A percentile compares a stretch with the other conserved stretches of the same genome.
These are phyloP conservation scores for Fusarium cyanostomum DNA, from an alignment of 2,329 filamentous ascomycete genomes.

Conservation along the genomic window DNA sequence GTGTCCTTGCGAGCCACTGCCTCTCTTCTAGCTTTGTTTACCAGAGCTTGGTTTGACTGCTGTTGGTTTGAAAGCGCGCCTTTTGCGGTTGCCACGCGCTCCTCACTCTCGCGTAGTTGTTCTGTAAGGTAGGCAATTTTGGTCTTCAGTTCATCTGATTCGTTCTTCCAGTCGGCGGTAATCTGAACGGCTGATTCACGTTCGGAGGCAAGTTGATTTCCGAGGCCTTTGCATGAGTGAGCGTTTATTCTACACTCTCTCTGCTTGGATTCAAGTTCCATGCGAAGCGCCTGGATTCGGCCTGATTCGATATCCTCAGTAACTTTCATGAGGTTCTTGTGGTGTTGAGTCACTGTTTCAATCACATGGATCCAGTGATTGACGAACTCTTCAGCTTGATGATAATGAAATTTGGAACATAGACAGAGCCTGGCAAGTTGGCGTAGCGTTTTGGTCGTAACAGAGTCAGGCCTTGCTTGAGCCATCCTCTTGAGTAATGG, in stretches of 20 bases:
- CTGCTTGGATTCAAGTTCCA: neutral
- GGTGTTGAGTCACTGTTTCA: neutral
- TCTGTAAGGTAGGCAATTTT: neutral
- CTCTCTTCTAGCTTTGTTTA: neutral
- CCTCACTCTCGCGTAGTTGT: neutral
- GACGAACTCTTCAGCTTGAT: neutral
- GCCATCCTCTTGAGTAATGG: conserved; percentile 4
- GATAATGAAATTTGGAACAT: neutral
- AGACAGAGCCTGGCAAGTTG: conserved; percentile 3
- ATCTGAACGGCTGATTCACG: too few species aligned
- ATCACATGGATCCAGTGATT: neutral
- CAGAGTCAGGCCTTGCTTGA: neutral
- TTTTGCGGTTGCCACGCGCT: fast-evolving
- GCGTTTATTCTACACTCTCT: neutral
- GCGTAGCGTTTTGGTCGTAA: neutral
- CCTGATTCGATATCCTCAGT: too few species aligned
- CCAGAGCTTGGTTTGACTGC: neutral
- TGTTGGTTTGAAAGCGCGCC: neutral
- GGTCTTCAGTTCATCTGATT: neutral
- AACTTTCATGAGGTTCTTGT: neutral
- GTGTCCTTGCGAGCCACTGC: neutral
- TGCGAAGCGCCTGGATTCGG: neutral
- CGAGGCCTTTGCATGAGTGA: neutral
- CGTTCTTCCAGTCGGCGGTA: neutral
- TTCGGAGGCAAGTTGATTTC: neutral